These are phyloP conservation scores for Collariella sp. DNA, from an alignment of 495 filamentous ascomycete genomes.

Conservation along the genomic window DNA sequence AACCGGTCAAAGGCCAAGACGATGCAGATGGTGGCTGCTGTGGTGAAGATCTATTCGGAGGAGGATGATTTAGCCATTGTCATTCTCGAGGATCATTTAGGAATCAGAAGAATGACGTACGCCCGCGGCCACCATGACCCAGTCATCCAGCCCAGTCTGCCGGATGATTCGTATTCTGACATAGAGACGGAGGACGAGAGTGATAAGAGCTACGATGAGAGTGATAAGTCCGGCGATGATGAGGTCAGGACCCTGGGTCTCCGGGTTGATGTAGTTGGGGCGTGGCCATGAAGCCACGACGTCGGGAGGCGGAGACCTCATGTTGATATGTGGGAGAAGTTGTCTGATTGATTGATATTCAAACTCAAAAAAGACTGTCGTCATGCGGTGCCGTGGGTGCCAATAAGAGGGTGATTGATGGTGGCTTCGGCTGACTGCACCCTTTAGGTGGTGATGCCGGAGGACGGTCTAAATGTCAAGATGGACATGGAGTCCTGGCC, in stretches of 20 bases:
- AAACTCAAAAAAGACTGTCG: no score
- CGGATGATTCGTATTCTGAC: constrained; percentile 14
- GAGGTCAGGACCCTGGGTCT: constrained; percentile 36
- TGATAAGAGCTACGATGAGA: constrained; percentile 13
- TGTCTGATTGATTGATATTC: no score
- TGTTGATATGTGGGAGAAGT: constrained; percentile 9
- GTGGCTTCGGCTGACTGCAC: no score
- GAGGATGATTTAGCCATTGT: not conserved
- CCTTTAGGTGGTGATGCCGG: no score
- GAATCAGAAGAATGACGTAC: constrained; percentile 7
- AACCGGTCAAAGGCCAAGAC: constrained; percentile 16
- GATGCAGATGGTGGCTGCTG: constrained; percentile 15
- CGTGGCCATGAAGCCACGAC: constrained; percentile 43
- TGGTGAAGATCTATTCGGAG: constrained; percentile 12
- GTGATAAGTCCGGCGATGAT: constrained; percentile 18
- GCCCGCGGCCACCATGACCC: constrained; percentile 20
- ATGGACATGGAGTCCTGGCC: no score
- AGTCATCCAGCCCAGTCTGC: constrained; percentile 22
- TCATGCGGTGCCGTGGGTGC: no score
- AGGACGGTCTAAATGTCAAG: no score
- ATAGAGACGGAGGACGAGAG: constrained; percentile 20
- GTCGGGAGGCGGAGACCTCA: constrained; percentile 39
- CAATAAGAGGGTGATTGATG: no score
- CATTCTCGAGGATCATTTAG: not conserved
- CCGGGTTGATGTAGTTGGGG: constrained; percentile 47